These are phyloP conservation scores for Ramaria sp. DNA, from an alignment of 768 basidiomycete species.

Conservation along the genomic window DNA sequence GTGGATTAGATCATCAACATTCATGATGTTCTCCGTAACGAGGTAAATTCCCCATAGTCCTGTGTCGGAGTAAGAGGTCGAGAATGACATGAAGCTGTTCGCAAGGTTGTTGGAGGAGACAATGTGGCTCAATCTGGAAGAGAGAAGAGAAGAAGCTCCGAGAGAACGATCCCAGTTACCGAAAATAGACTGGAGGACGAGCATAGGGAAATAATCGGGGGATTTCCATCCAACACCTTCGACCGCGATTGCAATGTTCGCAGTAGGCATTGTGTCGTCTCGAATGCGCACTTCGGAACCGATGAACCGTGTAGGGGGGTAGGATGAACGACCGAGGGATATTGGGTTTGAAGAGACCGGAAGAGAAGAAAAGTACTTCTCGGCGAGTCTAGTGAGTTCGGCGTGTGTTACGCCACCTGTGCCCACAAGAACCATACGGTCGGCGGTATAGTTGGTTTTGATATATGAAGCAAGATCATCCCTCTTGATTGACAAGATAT, in stretches of 20 bases:
- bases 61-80: conserved; percentile 96
- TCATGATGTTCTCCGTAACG: conserved; percentile 87
- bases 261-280: conserved; percentile 82
- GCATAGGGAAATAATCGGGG: conserved; percentile 99
- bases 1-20: conserved; percentile 88
- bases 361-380: conserved; percentile 84
- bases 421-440: conserved; percentile 98
- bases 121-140: conserved; percentile 85
- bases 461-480: conserved; percentile 87
- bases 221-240: conserved; percentile 98
- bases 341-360: conserved; percentile 84
- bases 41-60: conserved; percentile 99
- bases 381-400: conserved; percentile 88
- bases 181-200: conserved; percentile 95
- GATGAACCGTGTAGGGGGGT: conserved; percentile 71
- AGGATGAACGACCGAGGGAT: conserved; percentile 71
- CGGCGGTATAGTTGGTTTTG: conserved; percentile 95
- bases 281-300: conserved; percentile 94
- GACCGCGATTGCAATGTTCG: conserved; percentile 92
- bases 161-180: conserved; percentile 99
- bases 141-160: conserved; percentile 81
- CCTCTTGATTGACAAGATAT: conserved; percentile 91
- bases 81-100: conserved; percentile 99
- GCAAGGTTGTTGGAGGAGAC: conserved; percentile 91
- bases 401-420: conserved; percentile 90